Conservation (phyloP, 2,329 filamentous ascomycete species). For the Colletotrichum agaves region DNA sequence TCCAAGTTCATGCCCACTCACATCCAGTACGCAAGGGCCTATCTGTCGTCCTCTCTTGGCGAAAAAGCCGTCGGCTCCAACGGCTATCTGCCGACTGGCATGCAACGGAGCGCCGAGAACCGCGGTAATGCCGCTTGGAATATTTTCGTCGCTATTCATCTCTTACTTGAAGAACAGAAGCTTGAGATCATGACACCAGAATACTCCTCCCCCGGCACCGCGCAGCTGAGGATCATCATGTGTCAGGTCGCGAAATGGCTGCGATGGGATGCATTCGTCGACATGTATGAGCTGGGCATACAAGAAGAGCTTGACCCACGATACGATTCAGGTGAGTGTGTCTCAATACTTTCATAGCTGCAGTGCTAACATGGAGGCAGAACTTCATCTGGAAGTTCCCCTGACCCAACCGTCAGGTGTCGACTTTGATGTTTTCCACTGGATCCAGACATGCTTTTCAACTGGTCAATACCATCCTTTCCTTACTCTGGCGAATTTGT, state of each 20-base stretch:
- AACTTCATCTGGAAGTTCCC: conserved; percentile 43
- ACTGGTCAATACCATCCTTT: conserved; percentile 51
- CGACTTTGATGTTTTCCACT: conserved; percentile 57
- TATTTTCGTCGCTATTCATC: conserved; percentile 80
- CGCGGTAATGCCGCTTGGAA: conserved; percentile 72
- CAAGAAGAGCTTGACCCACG: conserved; percentile 56
- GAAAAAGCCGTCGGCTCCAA: conserved; percentile 60
- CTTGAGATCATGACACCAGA: conserved; percentile 70
- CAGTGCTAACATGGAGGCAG: conserved; percentile 39
- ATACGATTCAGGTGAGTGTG: conserved; percentile 53
- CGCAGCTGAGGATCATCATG: conserved; percentile 75
- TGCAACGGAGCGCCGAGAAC: conserved; percentile 62
- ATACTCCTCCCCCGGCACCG: conserved; percentile 54
- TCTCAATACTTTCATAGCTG: too few species aligned
- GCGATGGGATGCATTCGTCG: conserved; percentile 68
- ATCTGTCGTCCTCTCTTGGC: conserved; percentile 69
- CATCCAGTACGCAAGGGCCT: conserved; percentile 71
- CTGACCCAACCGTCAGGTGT: conserved; percentile 46
- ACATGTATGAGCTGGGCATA: conserved; percentile 63
- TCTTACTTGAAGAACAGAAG: conserved; percentile 91
- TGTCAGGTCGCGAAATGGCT: conserved; percentile 87
- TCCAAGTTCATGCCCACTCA: conserved; percentile 61
- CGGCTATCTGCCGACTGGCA: conserved; percentile 74
- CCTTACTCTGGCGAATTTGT: conserved; percentile 57
- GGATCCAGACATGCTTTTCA: conserved; percentile 62